Conservation (phyloP, 495 filamentous ascomycete species). For the Podospora pseudoanserina region DNA sequence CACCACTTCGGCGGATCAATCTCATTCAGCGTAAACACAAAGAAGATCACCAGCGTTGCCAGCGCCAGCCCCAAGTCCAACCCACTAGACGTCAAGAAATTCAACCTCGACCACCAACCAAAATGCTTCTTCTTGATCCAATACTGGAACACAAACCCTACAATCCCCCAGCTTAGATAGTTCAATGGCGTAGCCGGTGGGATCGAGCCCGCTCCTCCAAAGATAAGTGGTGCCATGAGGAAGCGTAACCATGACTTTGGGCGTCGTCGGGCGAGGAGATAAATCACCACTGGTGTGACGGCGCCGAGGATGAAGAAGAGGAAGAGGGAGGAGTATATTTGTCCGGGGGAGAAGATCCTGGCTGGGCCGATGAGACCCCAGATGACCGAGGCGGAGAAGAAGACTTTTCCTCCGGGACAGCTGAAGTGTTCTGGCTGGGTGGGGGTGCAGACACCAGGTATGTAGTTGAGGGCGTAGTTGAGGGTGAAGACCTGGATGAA, state of each 20-base stretch:
- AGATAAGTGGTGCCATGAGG: constrained; percentile 64
- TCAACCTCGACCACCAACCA: constrained; percentile 64
- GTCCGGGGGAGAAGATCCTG: constrained; percentile 64
- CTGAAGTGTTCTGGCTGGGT: constrained; percentile 61
- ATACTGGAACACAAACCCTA: constrained; percentile 64
- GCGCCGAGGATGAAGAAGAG: constrained; percentile 63
- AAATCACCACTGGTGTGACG: constrained; percentile 53
- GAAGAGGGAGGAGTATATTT: constrained; percentile 62
- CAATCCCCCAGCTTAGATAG: constrained; percentile 65
- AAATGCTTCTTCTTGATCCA: constrained; percentile 53
- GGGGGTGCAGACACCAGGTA: constrained; percentile 58
- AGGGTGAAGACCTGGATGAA: constrained; percentile 64
- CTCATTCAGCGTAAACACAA: constrained; percentile 49
- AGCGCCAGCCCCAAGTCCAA: constrained; percentile 62
- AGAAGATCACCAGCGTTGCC: constrained; percentile 60
- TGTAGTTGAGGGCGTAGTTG: constrained; percentile 60
- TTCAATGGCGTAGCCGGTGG: constrained; percentile 67
- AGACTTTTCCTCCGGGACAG: constrained; percentile 64
- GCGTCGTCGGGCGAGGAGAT: constrained; percentile 51
- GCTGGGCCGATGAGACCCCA: constrained; percentile 67
- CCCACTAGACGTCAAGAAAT: constrained; percentile 60
- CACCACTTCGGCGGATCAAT: constrained; percentile 53
- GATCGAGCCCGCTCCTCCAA: constrained; percentile 61
- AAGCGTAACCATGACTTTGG: constrained; percentile 51
- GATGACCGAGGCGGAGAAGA: constrained; percentile 65